Evolutionary conservation across 2,329 filamentous ascomycete species (phyloP).

Genomic region (Conoideocrella luteorostrata): DNA sequence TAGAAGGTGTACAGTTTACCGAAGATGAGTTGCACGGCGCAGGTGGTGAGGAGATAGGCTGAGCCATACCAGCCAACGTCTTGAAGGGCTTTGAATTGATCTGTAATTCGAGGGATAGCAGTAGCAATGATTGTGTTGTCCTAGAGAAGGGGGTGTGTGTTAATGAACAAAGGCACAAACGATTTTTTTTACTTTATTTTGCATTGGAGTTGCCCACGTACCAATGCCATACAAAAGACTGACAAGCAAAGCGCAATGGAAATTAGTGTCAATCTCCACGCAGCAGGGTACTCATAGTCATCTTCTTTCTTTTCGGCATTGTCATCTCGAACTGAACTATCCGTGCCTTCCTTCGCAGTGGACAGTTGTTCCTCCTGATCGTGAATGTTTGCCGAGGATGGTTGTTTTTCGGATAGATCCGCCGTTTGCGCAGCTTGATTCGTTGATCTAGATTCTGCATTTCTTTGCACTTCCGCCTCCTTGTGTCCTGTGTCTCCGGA

Average conservation of each 20-base stretch:
- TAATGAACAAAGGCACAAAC: no score
- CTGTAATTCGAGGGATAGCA: constrained; percentile 25
- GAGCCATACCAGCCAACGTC: constrained; percentile 12
- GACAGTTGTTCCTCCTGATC: neutral
- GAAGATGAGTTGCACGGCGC: constrained; percentile 29
- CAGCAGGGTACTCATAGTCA: constrained; percentile 5
- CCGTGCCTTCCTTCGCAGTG: neutral
- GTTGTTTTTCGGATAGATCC: neutral
- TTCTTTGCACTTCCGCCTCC: neutral
- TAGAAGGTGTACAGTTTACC: constrained; percentile 38
- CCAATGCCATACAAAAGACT: constrained; percentile 10
- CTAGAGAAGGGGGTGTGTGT: constrained; percentile 12
- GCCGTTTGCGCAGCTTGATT: neutral
- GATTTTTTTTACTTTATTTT: no score
- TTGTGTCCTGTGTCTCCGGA: constrained; percentile 1
- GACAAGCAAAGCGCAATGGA: constrained; percentile 10
- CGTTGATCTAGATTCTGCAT: neutral
- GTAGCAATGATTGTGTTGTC: constrained; percentile 33
- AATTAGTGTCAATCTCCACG: constrained; percentile 9
- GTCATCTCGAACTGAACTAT: neutral
- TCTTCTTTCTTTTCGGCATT: neutral
- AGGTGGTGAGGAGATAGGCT: constrained; percentile 31
- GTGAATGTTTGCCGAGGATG: neutral
- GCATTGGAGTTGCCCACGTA: neutral
- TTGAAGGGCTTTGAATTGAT: constrained; percentile 9